Evolutionary conservation across 352 stramenopile genomes (phyloP), one percentile per base, ranked within the genome.

Genomic region (Pythium oligandrum): DNA sequence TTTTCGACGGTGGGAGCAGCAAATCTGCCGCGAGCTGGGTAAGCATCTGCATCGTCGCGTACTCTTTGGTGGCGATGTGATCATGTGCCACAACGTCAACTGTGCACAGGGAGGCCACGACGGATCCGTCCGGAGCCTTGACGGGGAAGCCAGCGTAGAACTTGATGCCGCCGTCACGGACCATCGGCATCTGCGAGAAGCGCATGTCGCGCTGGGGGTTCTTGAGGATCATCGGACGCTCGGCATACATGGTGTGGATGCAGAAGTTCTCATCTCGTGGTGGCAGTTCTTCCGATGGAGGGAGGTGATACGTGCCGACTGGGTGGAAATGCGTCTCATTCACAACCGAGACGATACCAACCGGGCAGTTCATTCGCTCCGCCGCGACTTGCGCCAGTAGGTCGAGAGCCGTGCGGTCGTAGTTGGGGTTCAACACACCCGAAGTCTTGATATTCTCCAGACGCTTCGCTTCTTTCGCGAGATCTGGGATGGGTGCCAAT

Each of bases 91-190:
- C 50, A 2, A 57, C 55, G 44, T 87, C 76, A 5, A 63, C 62
- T 7, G 73, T 53, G 40, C 73, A 82, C 12, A 87, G 48, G 8
- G 65, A 73, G 3, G 67, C 73, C 3, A 85, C 58, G 4, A 86
- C 73, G 3, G 68, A 66, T 1, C 75, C 75, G 17, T 69, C 75
- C 1, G 74, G 73, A 0, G 63, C 73, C 33, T 53, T 55, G 1
- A 90, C 55, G 0, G 79, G 76, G 54, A 90, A 90, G 0, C 74
- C 71, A 2, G 74, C 77, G 68, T 86, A 88, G 55, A 84, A 86
- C 51, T 80, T 77, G 37, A 86, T 59, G 37, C 63, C 72, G 32
- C 75, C 49, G 10, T 78, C 62, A 34, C 71, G 49, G n/a, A 85
- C 55, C 17, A 58, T 66, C 42, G 70, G 54, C 64, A 83, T 72